These are phyloP conservation scores for Odonthalia washingtoniensis DNA, from an alignment of 31 red algal species.

Conservation along the genomic window DNA sequence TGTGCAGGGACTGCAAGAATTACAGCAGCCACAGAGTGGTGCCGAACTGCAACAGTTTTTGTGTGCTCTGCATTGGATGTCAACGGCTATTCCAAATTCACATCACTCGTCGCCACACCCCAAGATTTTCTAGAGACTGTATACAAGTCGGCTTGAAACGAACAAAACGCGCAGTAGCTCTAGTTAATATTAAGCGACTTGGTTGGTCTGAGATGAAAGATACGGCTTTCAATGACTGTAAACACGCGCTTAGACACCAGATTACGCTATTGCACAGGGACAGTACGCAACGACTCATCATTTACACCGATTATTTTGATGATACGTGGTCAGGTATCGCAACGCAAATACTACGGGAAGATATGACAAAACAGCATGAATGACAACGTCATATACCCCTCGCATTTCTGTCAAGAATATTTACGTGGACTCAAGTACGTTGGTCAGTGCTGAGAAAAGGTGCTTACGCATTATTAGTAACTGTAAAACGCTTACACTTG, in stretches of 20 bases:
- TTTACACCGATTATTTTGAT: conserved; percentile 5
- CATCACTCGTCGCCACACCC: neutral
- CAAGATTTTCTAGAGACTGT: neutral
- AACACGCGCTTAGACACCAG: neutral
- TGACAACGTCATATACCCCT: neutral
- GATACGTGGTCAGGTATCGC: neutral
- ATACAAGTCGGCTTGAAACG: neutral
- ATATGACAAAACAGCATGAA: neutral
- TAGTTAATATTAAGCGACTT: neutral
- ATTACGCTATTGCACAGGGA: neutral
- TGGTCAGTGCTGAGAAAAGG: neutral
- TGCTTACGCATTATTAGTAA: neutral
- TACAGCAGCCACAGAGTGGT: neutral
- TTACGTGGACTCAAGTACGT: neutral
- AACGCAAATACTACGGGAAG: neutral
- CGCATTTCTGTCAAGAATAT: neutral
- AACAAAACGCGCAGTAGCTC: neutral
- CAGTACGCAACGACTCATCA: neutral
- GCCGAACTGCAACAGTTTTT: neutral
- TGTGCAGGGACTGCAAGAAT: neutral
- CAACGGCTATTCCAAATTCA: neutral
- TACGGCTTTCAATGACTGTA: neutral
- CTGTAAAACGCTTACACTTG: neutral
- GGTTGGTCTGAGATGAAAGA: neutral
- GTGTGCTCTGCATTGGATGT: neutral